Evolutionary conservation across 1,284 basidiomycete genomes (phyloP).

Genomic region (Psilocybe mexicana): DNA sequence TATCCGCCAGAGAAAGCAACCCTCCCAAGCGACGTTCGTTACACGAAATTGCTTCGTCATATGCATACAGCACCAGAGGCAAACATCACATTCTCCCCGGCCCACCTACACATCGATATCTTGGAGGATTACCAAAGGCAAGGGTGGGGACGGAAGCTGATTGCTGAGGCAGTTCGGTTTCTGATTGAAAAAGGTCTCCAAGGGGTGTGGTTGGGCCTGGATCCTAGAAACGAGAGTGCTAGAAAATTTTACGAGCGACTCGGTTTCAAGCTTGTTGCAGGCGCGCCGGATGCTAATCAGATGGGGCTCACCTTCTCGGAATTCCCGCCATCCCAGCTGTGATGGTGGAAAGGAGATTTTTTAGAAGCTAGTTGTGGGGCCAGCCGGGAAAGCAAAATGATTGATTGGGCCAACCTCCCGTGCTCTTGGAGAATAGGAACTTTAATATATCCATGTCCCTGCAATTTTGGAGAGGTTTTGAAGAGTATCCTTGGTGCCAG

Average conservation of each 20-base stretch:
- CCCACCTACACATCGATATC: constrained; percentile 70
- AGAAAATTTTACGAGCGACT: constrained; percentile 56
- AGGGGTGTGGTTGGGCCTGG: constrained; percentile 63
- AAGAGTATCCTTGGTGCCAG: too few species aligned
- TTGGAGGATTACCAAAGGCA: constrained; percentile 57
- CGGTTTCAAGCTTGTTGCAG: constrained; percentile 55
- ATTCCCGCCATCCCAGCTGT: constrained; percentile 22
- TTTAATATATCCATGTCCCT: too few species aligned
- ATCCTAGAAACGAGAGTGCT: constrained; percentile 57
- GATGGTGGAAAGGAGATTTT: not conserved
- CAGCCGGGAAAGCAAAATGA: too few species aligned
- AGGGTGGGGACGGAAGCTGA: constrained; percentile 63
- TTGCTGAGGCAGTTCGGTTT: constrained; percentile 50
- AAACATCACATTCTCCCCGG: constrained; percentile 55
- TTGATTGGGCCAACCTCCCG: too few species aligned
- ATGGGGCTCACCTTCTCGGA: constrained; percentile 52
- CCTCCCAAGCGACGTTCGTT: constrained; percentile 51
- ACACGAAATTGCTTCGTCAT: constrained; percentile 49
- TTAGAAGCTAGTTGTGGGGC: not conserved
- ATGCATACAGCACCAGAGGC: constrained; percentile 47
- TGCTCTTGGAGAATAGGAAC: too few species aligned
- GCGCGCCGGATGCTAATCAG: constrained; percentile 40
- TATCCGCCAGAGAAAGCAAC: constrained; percentile 44
- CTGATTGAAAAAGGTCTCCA: constrained; percentile 47
- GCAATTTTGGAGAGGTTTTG: too few species aligned